Base-by-base conservation (phyloP, 192 early-diverging fungal genomes). In the Gaertneriomyces semiglobifer region DNA sequence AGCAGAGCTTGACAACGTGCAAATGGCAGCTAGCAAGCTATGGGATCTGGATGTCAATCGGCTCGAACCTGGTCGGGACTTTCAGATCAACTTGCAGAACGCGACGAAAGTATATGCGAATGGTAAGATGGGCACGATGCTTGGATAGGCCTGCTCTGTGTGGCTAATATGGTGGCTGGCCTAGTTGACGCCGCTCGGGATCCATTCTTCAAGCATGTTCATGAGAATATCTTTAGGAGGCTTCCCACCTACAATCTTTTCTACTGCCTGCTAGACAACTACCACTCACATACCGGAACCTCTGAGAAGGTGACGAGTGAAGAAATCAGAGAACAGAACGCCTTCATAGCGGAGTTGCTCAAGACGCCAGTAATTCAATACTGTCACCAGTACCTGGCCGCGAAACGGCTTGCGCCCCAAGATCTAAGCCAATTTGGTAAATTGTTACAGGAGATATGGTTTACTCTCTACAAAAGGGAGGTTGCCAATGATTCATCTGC, bases 41-140 rank as follows among this genome's bases (percentile, higher is more conserved):
- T 77, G 72, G 72, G 57, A 61, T 1, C 53, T 75, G 41, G 76
- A 77, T 50, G 51, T 18, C 19, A 76, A 77, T 65, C 57, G 66
- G 16, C 59, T 75, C 2, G n/a, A 46, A 14, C 72, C 70, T 7
- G 75, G 71, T 16, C 38, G 61, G 20, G 66, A 74, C 56, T 74
- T 74, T 44, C 11, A 38, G 7, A 53, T 77, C 2, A 71, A 77
- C 52, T 45, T 77, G 33, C 72, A 74, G 62, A 16, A 43, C 5
- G 43, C 51, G 38, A 77, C 66, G 4, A 66, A 62, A 19, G 72
- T 71, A 20, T 65, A 57, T 46, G 55, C 52, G 38, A 42, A 38
- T 1, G 54, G 69, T 70, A 70, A 45, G 25, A 14, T 56, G 53
- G 53, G 25, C 46, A 64, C 4, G n/a, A 62, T 19, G n/a, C 42